These are phyloP conservation scores for Clonostachys rhizophaga DNA, from an alignment of 2,329 filamentous ascomycete genomes.

Conservation along the genomic window DNA sequence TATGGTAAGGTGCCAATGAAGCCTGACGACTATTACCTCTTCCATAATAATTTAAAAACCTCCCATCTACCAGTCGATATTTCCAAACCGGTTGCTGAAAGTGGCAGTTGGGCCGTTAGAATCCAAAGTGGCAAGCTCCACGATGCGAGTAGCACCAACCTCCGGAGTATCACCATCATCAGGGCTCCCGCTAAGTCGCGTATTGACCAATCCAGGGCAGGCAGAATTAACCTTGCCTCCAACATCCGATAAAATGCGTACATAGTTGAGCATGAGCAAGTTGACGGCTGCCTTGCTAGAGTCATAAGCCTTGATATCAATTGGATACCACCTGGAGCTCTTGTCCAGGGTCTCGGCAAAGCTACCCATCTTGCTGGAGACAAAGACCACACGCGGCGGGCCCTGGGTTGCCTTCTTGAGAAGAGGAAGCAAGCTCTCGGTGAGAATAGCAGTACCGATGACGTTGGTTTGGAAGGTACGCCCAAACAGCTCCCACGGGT, in stretches of 20 bases:
- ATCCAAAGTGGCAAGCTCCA: slow-evolving; percentile 19
- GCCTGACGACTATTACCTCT: too few relatives aligned
- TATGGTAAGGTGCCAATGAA: too few relatives aligned
- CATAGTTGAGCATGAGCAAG: slow-evolving; percentile 25
- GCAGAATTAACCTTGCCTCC: slow-evolving; percentile 25
- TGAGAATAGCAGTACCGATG: slow-evolving; percentile 17
- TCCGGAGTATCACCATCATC: slow-evolving; percentile 10
- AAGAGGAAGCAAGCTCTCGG: slow-evolving; percentile 20
- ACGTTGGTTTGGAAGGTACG: slow-evolving; percentile 39
- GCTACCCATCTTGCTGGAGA: slow-evolving; percentile 23
- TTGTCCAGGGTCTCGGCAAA: slow-evolving; percentile 5
- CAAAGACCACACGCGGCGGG: slow-evolving; percentile 18
- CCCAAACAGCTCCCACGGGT: slow-evolving; percentile 44
- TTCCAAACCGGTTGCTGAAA: slow-evolving; percentile 14
- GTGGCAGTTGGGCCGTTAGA: slow-evolving; percentile 20
- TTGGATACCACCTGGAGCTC: not conserved
- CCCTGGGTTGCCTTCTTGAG: slow-evolving; percentile 13
- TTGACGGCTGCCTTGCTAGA: slow-evolving; percentile 4
- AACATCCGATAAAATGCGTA: slow-evolving; percentile 15
- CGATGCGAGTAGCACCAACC: slow-evolving; percentile 17
- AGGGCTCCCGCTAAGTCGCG: slow-evolving; percentile 13
- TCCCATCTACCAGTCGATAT: not conserved
- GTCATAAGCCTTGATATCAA: not conserved
- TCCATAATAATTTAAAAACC: too few relatives aligned
- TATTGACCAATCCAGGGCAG: slow-evolving; percentile 28